Evolutionary conservation across 2,329 filamentous ascomycete genomes (phyloP).

Genomic region (Aspergillus sojae): DNA sequence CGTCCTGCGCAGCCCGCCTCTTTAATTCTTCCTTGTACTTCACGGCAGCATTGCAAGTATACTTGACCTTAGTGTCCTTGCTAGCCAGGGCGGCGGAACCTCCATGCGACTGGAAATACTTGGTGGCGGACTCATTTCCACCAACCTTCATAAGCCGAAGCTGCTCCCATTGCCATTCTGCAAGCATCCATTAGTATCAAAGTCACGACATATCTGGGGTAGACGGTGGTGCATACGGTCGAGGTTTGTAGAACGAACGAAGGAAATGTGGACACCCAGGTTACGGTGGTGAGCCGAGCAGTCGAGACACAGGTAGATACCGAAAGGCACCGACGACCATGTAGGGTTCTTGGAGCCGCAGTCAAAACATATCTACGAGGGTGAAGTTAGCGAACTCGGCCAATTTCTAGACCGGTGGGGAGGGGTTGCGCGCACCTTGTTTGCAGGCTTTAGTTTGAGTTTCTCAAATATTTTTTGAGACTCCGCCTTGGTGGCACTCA

Average conservation of each 20-base stretch:
- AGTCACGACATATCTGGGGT: neutral
- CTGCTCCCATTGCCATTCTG: conserved; percentile 99
- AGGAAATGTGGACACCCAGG: conserved; percentile 97
- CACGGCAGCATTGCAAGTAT: conserved; percentile 85
- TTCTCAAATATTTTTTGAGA: conserved; percentile 98
- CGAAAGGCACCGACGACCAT: conserved; percentile 96
- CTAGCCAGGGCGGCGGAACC: conserved; percentile 90
- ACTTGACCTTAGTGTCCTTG: conserved; percentile 97
- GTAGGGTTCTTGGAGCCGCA: conserved; percentile 97
- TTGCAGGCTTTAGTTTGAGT: conserved; percentile 88
- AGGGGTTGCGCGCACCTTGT: conserved; percentile 69
- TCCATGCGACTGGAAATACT: conserved; percentile 96
- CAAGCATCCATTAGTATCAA: conserved; percentile 24
- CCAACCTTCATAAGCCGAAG: conserved; percentile 97
- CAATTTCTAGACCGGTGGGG: conserved; percentile 20
- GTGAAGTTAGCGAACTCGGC: conserved; percentile 16
- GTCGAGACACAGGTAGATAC: conserved; percentile 97
- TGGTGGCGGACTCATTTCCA: conserved; percentile 95
- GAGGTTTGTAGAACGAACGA: conserved; percentile 96
- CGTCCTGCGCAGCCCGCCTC: conserved; percentile 78
- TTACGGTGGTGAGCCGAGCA: conserved; percentile 97
- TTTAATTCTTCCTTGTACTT: conserved; percentile 99
- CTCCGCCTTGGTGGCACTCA: conserved; percentile 85
- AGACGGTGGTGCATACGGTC: conserved; percentile 71
- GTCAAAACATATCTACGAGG: conserved; percentile 87